Base-by-base conservation (phyloP, 805 yeast genomes). In the Peterozyma toletana region DNA sequence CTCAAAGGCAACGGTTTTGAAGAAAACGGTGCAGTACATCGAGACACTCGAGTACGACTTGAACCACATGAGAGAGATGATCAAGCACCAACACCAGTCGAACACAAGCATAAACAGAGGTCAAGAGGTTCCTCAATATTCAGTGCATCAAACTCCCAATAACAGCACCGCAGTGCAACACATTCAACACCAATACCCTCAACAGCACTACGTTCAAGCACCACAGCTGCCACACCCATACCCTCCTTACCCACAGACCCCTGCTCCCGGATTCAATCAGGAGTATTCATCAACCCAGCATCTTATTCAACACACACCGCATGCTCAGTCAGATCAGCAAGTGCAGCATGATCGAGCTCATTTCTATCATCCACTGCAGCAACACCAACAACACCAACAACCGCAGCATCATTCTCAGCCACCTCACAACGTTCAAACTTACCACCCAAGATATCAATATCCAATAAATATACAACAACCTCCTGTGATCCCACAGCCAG, bases 1-100 rank as follows among this genome's bases (percentile, higher is more conserved):
- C 43, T 69, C 75, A n/a, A 70, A 70, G 50, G 73, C 75, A 0
- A 62, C 60, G 41, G 65, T 69, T 13, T 56, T 70, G 39, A 64
- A 60, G 37, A 68, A 68, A 51, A 62, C 71, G 1, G 68, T 64
- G 7, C 71, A 67, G 41, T 68, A 70, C 50, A 70, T 70, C 38
- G 62, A 65, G 30, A 47, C 57, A 5, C 52, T 70, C 34, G 69
- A 70, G 39, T 55, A 47, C 17, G 63, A 64, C 40, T 46, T 56
- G 30, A 46, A 45, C 4, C 48, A 45, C 9, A 41, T 63, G 27
- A 42, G 53, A 29, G 41, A 48, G 7, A 48, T 54, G 30, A 37
- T 52, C 15, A 51, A 48, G 9, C 43, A 42, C 9, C 48, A 37
- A 15, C 48, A 45, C 15, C 50, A 42, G 27, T 44, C 36, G n/a